Percentiles rank a stretch among this genome's conserved stretches.
Conservation (phyloP, 2,329 filamentous ascomycete genomes). For the Fusarium albosuccineum region DNA sequence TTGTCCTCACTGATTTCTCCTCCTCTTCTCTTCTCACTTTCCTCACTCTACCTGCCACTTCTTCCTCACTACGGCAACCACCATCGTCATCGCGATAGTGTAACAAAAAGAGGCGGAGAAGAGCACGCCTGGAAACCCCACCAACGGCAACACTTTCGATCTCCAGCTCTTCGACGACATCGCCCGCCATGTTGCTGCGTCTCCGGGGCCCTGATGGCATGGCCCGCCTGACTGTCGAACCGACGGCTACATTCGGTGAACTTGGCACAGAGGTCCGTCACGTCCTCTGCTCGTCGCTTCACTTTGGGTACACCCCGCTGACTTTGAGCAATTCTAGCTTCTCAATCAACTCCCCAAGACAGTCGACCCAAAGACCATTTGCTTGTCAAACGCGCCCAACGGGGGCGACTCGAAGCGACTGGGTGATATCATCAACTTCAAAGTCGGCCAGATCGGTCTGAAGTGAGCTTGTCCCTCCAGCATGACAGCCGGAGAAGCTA, state of each 20-base stretch:
- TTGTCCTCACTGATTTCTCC: neutral
- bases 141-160: slow-evolving; percentile 25
- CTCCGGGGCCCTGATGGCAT: slow-evolving; percentile 94
- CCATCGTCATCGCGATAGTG: neutral
- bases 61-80: neutral
- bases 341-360: slow-evolving; percentile 70
- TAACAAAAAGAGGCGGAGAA: slow-evolving; percentile 8
- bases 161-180: neutral
- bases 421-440: slow-evolving; percentile 68
- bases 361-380: slow-evolving; percentile 71
- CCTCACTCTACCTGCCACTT: neutral
- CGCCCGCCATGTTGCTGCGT: slow-evolving; percentile 78
- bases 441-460: slow-evolving; percentile 70
- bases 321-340: slow-evolving; percentile 58
- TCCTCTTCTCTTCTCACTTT: neutral
- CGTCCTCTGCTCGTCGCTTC: neutral
- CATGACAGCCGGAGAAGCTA: slow-evolving; percentile 9
- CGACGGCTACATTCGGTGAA: slow-evolving; percentile 78
- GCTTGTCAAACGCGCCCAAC: slow-evolving; percentile 71
- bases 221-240: slow-evolving; percentile 84
- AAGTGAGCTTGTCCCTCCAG: slow-evolving; percentile 57
- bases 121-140: slow-evolving; percentile 26
- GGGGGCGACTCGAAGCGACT: slow-evolving; percentile 70
- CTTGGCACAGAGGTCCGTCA: slow-evolving; percentile 65
- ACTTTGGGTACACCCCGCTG: slow-evolving; percentile 15